Conservation (phyloP, 2,329 filamentous ascomycete species). For the Metarhizium rileyi region DNA sequence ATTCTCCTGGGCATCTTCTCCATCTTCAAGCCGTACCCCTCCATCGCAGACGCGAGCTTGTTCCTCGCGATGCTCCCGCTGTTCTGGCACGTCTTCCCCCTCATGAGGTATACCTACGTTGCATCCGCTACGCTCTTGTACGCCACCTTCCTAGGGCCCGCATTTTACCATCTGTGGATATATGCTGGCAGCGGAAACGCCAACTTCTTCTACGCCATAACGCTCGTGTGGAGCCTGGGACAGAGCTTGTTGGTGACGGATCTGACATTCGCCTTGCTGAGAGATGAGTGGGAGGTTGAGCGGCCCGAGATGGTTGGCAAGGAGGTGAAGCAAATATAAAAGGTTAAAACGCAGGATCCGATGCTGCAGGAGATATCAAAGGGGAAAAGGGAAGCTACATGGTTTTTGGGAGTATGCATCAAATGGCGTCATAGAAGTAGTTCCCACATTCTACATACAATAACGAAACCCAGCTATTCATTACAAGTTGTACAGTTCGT, state of each 20-base stretch:
- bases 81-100: constrained; percentile 83
- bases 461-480: not conserved
- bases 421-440: not conserved
- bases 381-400: not conserved
- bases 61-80: constrained; percentile 77
- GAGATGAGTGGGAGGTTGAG: constrained; percentile 91
- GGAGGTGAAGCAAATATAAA: constrained; percentile 73
- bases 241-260: constrained; percentile 82
- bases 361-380: not conserved
- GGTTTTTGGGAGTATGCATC: not conserved
- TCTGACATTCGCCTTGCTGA: constrained; percentile 73
- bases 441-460: not conserved
- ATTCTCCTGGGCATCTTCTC: constrained; percentile 83
- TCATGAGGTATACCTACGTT: constrained; percentile 91
- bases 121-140: constrained; percentile 77
- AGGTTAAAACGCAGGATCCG: not conserved
- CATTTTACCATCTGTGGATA: constrained; percentile 96
- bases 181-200: constrained; percentile 96
- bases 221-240: constrained; percentile 92
- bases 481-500: not conserved
- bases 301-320: constrained; percentile 83
- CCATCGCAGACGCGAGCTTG: constrained; percentile 78
- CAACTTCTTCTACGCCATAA: constrained; percentile 99
- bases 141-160: constrained; percentile 77
- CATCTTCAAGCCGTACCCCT: constrained; percentile 96